phyloP scores from a whole-genome alignment of 2,329 filamentous ascomycete species.

The Zelopaecilomyces penicillatus region DNA sequence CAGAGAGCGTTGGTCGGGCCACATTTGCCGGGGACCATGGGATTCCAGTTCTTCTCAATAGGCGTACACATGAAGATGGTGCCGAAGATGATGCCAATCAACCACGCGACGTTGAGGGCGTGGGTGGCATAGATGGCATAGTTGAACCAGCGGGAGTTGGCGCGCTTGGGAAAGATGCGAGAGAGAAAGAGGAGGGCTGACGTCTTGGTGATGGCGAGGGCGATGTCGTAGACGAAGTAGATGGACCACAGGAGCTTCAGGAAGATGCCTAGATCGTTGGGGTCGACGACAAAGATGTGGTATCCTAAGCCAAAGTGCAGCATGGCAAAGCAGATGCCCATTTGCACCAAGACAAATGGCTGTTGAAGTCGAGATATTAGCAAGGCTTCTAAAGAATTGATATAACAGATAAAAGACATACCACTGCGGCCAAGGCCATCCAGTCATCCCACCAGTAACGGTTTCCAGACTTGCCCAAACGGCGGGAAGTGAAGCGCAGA shows the following conservation, averaged over 20 bases:
- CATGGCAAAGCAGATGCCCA: conserved; percentile 42
- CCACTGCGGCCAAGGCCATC: conserved; percentile 39
- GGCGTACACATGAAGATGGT: conserved; percentile 46
- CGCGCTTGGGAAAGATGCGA: conserved; percentile 33
- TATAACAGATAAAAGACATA: conserved; percentile 14
- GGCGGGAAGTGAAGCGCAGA: no score
- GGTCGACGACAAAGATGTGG: conserved; percentile 32
- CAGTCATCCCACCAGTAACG: conserved; percentile 39
- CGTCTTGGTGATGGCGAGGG: conserved; percentile 41
- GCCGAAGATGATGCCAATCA: conserved; percentile 37
- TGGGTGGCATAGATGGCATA: conserved; percentile 32
- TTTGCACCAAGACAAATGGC: conserved; percentile 1
- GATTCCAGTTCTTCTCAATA: conserved; percentile 41
- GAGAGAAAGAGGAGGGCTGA: conserved; percentile 44
- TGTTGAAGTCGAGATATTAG: conserved; percentile 27
- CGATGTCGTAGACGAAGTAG: conserved; percentile 40
- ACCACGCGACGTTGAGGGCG: conserved; percentile 37
- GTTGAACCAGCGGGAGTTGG: conserved; percentile 32
- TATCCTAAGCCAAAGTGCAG: conserved; percentile 37
- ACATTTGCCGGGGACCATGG: conserved; percentile 34
- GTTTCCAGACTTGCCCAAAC: neutral
- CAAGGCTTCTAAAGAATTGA: conserved; percentile 21
- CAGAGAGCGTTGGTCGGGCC: conserved; percentile 42
- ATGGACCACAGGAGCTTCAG: conserved; percentile 39
- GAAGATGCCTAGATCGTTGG: conserved; percentile 31